Evolutionary conservation across 2,329 filamentous ascomycete genomes (phyloP).

Genomic region (Dothideomycetidae sp.): DNA sequence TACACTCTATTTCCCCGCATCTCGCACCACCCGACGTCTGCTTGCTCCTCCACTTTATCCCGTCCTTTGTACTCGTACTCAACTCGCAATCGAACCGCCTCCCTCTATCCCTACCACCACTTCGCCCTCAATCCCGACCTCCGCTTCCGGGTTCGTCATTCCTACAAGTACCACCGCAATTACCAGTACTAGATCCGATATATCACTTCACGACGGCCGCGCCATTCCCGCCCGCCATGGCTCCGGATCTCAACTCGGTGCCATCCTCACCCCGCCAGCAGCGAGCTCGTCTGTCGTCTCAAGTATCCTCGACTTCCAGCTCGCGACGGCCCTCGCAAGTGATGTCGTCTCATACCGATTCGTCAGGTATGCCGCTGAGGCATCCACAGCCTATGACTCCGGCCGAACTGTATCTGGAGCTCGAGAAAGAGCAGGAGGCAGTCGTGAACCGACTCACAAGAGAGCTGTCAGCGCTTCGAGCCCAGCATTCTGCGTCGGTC

Average conservation of each 20-base stretch:
- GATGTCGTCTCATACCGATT: slow-evolving; percentile 1
- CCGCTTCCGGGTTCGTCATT: no score
- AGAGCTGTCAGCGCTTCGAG: slow-evolving; percentile 71
- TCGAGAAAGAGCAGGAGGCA: slow-evolving; percentile 92
- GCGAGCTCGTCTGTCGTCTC: slow-evolving; percentile 21
- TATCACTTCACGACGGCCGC: no score
- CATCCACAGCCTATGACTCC: slow-evolving; percentile 80
- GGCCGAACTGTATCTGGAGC: slow-evolving; percentile 72
- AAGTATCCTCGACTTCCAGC: slow-evolving; percentile 24
- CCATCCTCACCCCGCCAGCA: slow-evolving; percentile 24
- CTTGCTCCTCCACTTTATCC: no score
- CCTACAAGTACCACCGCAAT: no score
- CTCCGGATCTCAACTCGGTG: slow-evolving; percentile 35
- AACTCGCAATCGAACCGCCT: no score
- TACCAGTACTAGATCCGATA: no score
- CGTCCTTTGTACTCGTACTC: no score
- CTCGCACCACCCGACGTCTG: no score
- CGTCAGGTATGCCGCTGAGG: slow-evolving; percentile 45
- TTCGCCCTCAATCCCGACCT: no score
- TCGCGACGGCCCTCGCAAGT: slow-evolving; percentile 34
- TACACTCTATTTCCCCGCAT: no score
- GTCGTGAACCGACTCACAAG: slow-evolving; percentile 89
- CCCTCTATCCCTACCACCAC: no score
- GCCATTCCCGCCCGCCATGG: no score
- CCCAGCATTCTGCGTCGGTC: slow-evolving; percentile 45